Base-by-base conservation (phyloP, 306 rosid species). In the Sicyos edulis region DNA sequence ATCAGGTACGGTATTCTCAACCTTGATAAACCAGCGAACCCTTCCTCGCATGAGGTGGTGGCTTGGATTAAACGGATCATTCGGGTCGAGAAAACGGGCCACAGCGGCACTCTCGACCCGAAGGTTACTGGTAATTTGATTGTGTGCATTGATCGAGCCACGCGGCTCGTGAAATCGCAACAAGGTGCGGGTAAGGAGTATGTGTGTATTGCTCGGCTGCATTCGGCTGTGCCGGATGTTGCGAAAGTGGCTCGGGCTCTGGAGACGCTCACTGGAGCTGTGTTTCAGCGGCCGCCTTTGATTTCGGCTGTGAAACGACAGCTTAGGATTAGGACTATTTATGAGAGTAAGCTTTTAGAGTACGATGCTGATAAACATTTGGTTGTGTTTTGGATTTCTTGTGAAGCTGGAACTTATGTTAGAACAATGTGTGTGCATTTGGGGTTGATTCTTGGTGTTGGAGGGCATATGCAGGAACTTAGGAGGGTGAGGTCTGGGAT, bases 181-280 rank as follows among this genome's bases (percentile, higher is more conserved):
- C 95, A 91, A 56, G 95, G 96, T 62, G 92, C 96, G 1, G 95
- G 96, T 13, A 91, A 91, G 32, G 96, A 91, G 84, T 91, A 91
- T 20, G 96, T 88, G 3, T 90, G 96, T 63, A 59, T 91, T 8
- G 96, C 96, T 0, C 82, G 97, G 10, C 73, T 91, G 32, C 97
- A 91, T 44, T 88, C 96, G 5, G 71, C 80, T 1, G 96, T 91
- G 8, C 87, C 91, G 2, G 91, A 88, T 5, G 89, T 88, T 17
- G 74, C 91, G 4, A 87, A 82, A 49, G 97, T 91, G 4, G 85
- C 85, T 8, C 87, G 92, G 8, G 97, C 92, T 0, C 92, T 91
- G 1, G 96, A 88, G 71, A 80, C 92, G 20, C 92, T 87, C 26
- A 88, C 92, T 5, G 97, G 97, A 7, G 97, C 96, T 1, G 96